phyloP scores from a whole-genome alignment of 768 basidiomycete species.

The Phylloporus sp. region DNA sequence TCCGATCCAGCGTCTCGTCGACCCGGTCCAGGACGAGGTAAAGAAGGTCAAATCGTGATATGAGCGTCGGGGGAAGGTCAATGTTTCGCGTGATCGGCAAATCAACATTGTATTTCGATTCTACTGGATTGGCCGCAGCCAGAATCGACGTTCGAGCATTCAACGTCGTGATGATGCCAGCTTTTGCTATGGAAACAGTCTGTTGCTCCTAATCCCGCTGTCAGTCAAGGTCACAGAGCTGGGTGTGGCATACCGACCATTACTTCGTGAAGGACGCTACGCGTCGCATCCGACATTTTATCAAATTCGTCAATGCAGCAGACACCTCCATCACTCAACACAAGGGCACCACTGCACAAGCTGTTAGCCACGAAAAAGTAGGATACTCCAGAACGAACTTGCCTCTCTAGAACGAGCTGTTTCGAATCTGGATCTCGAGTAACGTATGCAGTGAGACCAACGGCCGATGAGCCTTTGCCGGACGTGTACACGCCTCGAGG shows the following conservation, averaged over 20 bases:
- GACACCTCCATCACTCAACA: constrained; percentile 92
- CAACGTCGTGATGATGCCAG: constrained; percentile 96
- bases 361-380: constrained; percentile 1
- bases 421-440: constrained; percentile 98
- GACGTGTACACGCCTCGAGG: constrained; percentile 97
- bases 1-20: constrained; percentile 82
- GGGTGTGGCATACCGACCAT: constrained; percentile 55
- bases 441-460: constrained; percentile 97
- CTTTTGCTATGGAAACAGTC: constrained; percentile 98
- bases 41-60: constrained; percentile 94
- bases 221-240: not conserved
- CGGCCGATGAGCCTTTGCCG: constrained; percentile 97
- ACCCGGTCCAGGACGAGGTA: constrained; percentile 95
- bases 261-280: constrained; percentile 97
- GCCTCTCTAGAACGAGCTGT: constrained; percentile 96
- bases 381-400: constrained; percentile 8
- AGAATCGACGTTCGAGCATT: constrained; percentile 98
- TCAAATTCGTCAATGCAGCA: constrained; percentile 99
- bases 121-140: constrained; percentile 96
- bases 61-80: constrained; percentile 94
- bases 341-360: constrained; percentile 74
- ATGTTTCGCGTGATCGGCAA: constrained; percentile 94
- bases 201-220: constrained; percentile 81
- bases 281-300: constrained; percentile 97
- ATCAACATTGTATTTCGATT: constrained; percentile 89